Conservation (phyloP, 116 monocot genomes). For the Papilionanthe hybrid region DNA sequence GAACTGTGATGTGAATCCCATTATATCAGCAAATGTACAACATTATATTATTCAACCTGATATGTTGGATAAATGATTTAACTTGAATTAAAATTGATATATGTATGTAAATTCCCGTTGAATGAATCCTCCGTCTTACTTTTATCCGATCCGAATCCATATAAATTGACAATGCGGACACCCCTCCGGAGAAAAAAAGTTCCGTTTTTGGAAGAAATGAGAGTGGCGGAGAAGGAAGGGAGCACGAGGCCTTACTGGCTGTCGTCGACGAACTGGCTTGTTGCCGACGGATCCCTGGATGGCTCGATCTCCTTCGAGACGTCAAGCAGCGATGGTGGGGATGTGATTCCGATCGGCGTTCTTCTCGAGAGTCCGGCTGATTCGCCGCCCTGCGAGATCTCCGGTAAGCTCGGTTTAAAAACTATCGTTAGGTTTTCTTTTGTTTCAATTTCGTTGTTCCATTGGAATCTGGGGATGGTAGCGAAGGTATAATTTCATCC, state of each 20-base stretch:
- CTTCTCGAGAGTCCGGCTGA: conserved; percentile 31
- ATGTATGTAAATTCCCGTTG: too few species aligned
- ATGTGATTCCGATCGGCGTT: conserved; percentile 16
- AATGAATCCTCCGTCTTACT: too few species aligned
- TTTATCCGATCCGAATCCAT: too few species aligned
- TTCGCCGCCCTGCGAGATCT: conserved; percentile 62
- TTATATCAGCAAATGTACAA: too few species aligned
- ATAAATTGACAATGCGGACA: too few species aligned
- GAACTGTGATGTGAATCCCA: too few species aligned
- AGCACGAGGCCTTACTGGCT: conserved; percentile 7
- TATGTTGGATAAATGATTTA: too few species aligned
- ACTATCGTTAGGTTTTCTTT: neutral
- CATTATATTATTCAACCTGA: too few species aligned
- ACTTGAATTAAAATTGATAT: too few species aligned
- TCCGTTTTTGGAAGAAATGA: neutral
- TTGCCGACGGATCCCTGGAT: conserved; percentile 37
- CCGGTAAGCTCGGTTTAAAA: conserved; percentile 25
- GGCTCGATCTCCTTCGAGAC: conserved; percentile 47
- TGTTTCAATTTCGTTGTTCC: neutral
- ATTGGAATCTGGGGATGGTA: neutral
- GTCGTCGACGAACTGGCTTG: conserved; percentile 48
- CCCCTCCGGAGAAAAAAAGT: neutral
- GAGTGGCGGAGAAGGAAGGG: neutral
- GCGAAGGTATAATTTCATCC: neutral
- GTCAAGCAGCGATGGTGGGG: conserved; percentile 27